phyloP scores from a whole-genome alignment of 177 flowering plant species.

The Telopea speciosissima region DNA sequence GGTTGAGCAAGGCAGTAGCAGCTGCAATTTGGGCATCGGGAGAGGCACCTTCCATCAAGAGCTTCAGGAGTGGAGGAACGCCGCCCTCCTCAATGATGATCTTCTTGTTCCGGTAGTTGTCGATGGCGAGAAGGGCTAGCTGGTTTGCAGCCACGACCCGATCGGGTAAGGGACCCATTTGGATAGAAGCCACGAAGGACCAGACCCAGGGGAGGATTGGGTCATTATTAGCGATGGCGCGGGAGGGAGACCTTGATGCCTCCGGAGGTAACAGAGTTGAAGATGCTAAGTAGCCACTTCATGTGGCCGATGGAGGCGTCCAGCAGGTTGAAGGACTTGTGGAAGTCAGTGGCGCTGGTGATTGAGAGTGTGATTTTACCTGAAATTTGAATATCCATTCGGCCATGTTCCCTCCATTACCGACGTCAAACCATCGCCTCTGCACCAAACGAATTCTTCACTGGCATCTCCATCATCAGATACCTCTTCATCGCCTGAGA shows the following conservation, averaged over 20 bases:
- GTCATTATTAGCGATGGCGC: slow-evolving; percentile 69
- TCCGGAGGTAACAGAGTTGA: slow-evolving; percentile 19
- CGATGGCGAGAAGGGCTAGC: slow-evolving; percentile 47
- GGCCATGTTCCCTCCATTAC: no score
- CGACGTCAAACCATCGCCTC: no score
- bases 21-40: slow-evolving; percentile 66
- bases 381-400: no score
- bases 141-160: slow-evolving; percentile 56
- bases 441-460: no score
- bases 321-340: slow-evolving; percentile 39
- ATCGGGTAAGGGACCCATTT: slow-evolving; percentile 33
- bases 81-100: slow-evolving; percentile 74
- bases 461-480: no score
- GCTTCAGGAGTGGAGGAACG: slow-evolving; percentile 46
- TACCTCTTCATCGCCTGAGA: no score
- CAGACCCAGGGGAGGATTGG: slow-evolving; percentile 76
- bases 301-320: slow-evolving; percentile 66
- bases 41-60: slow-evolving; percentile 44
- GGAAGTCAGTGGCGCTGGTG: slow-evolving; percentile 47
- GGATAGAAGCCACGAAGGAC: slow-evolving; percentile 56
- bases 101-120: slow-evolving; percentile 54
- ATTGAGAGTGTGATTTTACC: no score
- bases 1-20: slow-evolving; percentile 36
- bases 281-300: slow-evolving; percentile 55
- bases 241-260: slow-evolving; percentile 44